Conservation (phyloP, 2,329 filamentous ascomycete genomes). For the Fusarium praegraminearum region DNA sequence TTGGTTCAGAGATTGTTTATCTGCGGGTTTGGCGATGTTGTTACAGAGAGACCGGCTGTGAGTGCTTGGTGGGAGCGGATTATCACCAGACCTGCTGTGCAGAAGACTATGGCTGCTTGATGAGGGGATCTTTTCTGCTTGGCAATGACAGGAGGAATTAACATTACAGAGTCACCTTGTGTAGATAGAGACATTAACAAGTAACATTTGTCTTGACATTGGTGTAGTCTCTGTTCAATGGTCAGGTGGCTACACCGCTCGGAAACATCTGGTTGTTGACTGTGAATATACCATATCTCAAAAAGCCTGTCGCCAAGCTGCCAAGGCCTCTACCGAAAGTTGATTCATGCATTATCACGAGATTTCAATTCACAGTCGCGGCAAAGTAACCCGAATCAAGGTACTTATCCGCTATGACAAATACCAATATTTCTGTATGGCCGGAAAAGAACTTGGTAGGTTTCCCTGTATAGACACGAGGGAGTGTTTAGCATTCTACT, state of each 20-base stretch:
- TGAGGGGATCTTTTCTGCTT: too few species aligned
- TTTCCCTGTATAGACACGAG: background rate
- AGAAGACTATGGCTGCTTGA: background rate
- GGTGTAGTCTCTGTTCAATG: too few species aligned
- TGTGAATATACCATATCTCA: background rate
- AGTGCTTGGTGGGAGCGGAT: background rate
- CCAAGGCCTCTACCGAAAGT: background rate
- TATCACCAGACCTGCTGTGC: background rate
- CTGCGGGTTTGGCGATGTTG: background rate
- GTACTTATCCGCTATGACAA: background rate
- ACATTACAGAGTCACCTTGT: accelerated
- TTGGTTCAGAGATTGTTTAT: background rate
- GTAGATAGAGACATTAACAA: too few species aligned
- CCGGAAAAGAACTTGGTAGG: background rate
- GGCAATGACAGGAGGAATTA: accelerated
- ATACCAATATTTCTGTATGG: accelerated
- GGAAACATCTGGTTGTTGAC: background rate
- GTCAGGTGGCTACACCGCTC: background rate
- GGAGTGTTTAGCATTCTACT: too few species aligned
- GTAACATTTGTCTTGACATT: too few species aligned
- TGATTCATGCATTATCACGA: background rate
- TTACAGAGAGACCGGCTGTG: background rate
- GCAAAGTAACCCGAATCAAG: background rate
- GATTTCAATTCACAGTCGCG: background rate
- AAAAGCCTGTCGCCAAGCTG: background rate